A percentile compares a stretch with the other conserved stretches of the same genome.
phyloP scores from a whole-genome alignment of 805 yeast genomes.

The Pichia eremophila region DNA sequence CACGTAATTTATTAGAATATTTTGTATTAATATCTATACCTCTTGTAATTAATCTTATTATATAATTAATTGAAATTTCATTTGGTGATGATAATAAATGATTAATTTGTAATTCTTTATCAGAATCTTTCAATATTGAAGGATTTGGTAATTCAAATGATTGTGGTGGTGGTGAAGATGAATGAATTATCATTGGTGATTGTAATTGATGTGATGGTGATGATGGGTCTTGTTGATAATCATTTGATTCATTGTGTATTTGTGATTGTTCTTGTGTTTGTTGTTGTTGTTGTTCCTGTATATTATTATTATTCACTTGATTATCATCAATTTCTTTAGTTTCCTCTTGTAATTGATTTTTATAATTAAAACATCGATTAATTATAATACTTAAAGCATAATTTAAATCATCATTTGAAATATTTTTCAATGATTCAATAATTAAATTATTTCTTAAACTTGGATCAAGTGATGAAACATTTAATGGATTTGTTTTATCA shows the following conservation, averaged over 20 bases:
- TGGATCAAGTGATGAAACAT: slow-evolving; percentile 58
- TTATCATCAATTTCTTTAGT: background rate
- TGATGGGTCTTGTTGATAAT: background rate
- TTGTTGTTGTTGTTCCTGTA: background rate
- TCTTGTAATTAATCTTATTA: slow-evolving; percentile 73
- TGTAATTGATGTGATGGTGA: background rate
- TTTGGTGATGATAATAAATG: slow-evolving; percentile 37
- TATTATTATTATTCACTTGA: background rate
- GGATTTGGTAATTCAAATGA: slow-evolving; percentile 49
- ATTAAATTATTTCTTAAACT: slow-evolving; percentile 58
- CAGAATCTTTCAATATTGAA: slow-evolving; percentile 37
- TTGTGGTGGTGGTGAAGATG: slow-evolving; percentile 9
- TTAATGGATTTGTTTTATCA: slow-evolving; percentile 55
- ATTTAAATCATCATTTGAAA: slow-evolving; percentile 42
- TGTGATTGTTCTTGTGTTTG: slow-evolving; percentile 16
- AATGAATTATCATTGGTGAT: slow-evolving; percentile 15
- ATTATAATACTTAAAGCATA: slow-evolving; percentile 63
- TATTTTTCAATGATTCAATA: slow-evolving; percentile 51
- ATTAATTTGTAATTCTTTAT: slow-evolving; percentile 51
- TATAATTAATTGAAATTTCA: slow-evolving; percentile 34
- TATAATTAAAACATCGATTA: slow-evolving; percentile 40
- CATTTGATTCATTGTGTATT: slow-evolving; percentile 10
- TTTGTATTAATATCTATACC: slow-evolving; percentile 44
- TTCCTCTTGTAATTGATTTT: background rate
- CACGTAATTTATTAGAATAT: slow-evolving; percentile 55